A percentile compares a stretch with the other conserved stretches of the same genome.
These are phyloP conservation scores for Datura wrightii DNA, from an alignment of 257 asterid species.

Conservation along the genomic window DNA sequence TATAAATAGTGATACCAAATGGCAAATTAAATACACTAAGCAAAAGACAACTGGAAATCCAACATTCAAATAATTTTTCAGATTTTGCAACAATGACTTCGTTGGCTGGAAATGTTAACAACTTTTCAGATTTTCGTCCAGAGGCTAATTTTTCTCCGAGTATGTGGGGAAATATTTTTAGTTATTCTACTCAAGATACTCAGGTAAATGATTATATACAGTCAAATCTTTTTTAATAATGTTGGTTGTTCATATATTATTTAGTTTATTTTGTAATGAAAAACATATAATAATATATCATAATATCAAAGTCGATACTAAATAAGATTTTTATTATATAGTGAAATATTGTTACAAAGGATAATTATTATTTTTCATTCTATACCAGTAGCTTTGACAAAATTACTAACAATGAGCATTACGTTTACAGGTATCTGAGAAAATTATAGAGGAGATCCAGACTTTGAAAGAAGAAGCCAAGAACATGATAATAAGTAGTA, in stretches of 20 bases:
- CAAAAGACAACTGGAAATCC: no score
- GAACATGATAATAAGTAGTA: constrained; percentile 13
- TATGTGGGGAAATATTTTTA: background rate
- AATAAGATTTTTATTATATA: no score
- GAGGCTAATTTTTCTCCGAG: constrained; percentile 8
- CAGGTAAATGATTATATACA: background rate
- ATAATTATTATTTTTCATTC: background rate
- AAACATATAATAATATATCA: no score
- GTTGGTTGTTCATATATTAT: background rate
- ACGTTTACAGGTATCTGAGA: background rate
- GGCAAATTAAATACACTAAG: background rate
- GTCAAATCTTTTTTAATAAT: background rate
- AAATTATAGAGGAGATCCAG: background rate
- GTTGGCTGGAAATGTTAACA: background rate
- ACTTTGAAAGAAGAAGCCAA: constrained; percentile 23
- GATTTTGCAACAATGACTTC: background rate
- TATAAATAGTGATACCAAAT: no score
- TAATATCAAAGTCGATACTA: no score
- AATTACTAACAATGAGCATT: no score
- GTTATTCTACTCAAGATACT: background rate
- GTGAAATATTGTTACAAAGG: no score
- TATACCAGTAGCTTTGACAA: background rate
- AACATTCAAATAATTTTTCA: background rate
- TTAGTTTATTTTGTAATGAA: no score
- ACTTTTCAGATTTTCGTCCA: background rate